Base-by-base conservation (phyloP, 192 early-diverging fungal species). In the Allomyces macrogynus region DNA sequence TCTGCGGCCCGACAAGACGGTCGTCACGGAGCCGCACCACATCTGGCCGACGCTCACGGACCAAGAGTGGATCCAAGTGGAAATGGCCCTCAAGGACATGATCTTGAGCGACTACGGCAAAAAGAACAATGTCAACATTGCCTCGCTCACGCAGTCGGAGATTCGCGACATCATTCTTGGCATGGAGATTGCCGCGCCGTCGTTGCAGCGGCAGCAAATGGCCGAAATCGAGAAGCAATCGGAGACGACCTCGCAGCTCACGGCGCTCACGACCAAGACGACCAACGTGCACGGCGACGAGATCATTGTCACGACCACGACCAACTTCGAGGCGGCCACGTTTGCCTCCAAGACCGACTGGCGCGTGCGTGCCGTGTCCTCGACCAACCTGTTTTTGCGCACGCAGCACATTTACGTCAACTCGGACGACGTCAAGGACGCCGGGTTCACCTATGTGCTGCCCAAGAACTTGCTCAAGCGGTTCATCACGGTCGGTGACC, bases 321-420 rank as follows among this genome's bases (percentile, higher is more conserved):
- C 90, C 66, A 91, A 91, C 67, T 99, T 95, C 70, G 95, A 97
- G 76, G 86, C 89, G 8, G 89, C 93, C 76, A 91, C 91, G 5
- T 99, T 99, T 74, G 81, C 87, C n/a, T 95, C 93, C 60, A 97
- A 99, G 79, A 96, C 93, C 7, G 95, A 99, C 72, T 99, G 95
- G 95, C 89, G 95, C 65, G 84, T 93, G 61, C 86, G 95, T 54
- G 93, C 95, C n/a, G 90, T 99, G 63, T 91, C 95, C 4, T 87
- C 92, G 10, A 93, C 93, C 65, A 97, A 95, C 72, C 73, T 99
- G 72, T 87, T 90, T 65, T 74, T 97, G 64, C 89, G 93, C 67
- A 95, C 94, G 5, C 90, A 93, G 72, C 90, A 97, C 73, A 87
- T 99, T 71, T 97, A 92, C 68, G 93, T 99, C 54, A 85, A 92